Evolutionary conservation across 1,139 yeast genomes (phyloP).

Genomic region (Yamadazyma dendronema): DNA sequence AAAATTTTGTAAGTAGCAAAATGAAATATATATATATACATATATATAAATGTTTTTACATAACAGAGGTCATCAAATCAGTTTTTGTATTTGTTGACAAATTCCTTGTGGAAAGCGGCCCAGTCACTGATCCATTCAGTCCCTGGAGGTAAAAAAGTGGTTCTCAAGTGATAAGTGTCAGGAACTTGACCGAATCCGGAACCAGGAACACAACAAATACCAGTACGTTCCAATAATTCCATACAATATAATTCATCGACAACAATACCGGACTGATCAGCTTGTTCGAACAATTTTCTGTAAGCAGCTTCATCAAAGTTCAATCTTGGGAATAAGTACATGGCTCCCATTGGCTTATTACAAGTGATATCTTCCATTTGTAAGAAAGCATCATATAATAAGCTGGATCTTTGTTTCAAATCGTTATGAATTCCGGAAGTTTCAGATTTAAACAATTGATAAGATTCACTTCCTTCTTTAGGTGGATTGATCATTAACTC

Average conservation of each 20-base stretch:
- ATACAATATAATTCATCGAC: conserved; percentile 89
- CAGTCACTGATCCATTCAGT: conserved; percentile 80
- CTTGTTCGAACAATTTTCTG: conserved; percentile 57
- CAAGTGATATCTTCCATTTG: conserved; percentile 79
- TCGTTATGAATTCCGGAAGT: conserved; percentile 58
- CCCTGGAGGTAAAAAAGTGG: conserved; percentile 96
- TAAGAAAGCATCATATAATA: conserved; percentile 67
- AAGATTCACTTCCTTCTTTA: conserved; percentile 70
- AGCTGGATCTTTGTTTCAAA: conserved; percentile 60
- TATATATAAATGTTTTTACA: background rate
- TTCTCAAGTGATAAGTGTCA: conserved; percentile 88
- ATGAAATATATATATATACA: background rate
- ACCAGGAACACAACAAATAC: conserved; percentile 97
- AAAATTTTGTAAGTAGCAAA: background rate
- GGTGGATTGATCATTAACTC: conserved; percentile 96
- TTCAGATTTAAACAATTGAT: conserved; percentile 62
- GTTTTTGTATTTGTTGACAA: conserved; percentile 53
- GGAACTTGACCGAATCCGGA: conserved; percentile 92
- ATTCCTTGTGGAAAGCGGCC: conserved; percentile 71
- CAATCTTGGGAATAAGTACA: conserved; percentile 90
- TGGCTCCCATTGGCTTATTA: conserved; percentile 92
- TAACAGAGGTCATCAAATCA: conserved; percentile 6
- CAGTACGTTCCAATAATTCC: conserved; percentile 80
- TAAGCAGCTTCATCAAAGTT: conserved; percentile 49
- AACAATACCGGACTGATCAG: conserved; percentile 51